phyloP scores from a whole-genome alignment of 352 stramenopile genomes.

The Phytophthora cactorum region DNA sequence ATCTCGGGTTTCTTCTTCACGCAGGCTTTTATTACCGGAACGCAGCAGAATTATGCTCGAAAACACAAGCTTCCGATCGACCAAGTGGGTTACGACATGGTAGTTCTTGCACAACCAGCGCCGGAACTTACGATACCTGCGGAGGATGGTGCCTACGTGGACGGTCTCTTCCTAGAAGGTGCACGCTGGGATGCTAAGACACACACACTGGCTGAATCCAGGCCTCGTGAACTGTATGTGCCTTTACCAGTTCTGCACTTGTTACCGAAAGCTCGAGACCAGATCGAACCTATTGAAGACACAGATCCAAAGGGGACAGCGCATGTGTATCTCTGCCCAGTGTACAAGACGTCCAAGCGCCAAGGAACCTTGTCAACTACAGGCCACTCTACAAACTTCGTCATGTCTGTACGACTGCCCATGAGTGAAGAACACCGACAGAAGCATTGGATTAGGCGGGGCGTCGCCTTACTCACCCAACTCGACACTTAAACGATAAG shows the following conservation, averaged over 20 bases:
- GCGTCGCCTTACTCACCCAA: conserved; percentile 94
- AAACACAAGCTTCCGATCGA: conserved; percentile 93
- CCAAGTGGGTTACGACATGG: conserved; percentile 90
- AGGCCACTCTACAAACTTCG: conserved; percentile 96
- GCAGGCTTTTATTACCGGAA: conserved; percentile 94
- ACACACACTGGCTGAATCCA: conserved; percentile 84
- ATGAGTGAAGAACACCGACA: conserved; percentile 88
- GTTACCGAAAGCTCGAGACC: conserved; percentile 73
- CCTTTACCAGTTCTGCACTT: conserved; percentile 88
- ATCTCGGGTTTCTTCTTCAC: conserved; percentile 96
- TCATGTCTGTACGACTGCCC: conserved; percentile 94
- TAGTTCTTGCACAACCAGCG: conserved; percentile 63
- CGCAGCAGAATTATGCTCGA: conserved; percentile 93
- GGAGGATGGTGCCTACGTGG: conserved; percentile 89
- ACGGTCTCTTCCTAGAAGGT: conserved; percentile 92
- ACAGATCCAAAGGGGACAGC: conserved; percentile 89
- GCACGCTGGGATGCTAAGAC: conserved; percentile 79
- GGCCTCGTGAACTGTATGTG: conserved; percentile 87
- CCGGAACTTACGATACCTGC: conserved; percentile 57
- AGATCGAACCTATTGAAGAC: conserved; percentile 91
- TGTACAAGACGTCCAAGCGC: conserved; percentile 93
- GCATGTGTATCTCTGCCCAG: conserved; percentile 91
- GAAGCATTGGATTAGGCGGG: conserved; percentile 96
- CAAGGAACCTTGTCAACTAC: conserved; percentile 93
- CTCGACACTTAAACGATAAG: conserved; percentile 74